Conservation (phyloP, 169 alveolate genomes). For the Plasmodium yoelii region DNA sequence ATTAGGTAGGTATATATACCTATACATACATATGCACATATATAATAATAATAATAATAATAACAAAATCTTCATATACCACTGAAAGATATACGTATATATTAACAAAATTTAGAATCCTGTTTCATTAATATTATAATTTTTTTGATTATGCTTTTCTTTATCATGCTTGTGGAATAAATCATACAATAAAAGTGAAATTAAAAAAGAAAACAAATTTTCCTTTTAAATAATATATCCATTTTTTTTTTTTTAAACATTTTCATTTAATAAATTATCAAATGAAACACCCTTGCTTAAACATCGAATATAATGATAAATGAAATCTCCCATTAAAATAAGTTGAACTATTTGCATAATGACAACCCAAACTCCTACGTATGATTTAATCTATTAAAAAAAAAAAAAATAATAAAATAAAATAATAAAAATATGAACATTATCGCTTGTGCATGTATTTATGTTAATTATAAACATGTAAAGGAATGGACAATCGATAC, state of each 20-base stretch:
- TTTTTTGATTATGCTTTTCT: too few species aligned
- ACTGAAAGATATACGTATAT: too few species aligned
- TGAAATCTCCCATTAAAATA: conserved; percentile 92
- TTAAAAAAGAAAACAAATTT: conserved; percentile 2
- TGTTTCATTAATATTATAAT: too few species aligned
- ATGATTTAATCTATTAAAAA: conserved; percentile 83
- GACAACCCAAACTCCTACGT: conserved; percentile 92
- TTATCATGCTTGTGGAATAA: too few species aligned
- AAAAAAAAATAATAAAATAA: conserved; percentile 22
- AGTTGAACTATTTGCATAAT: conserved; percentile 91
- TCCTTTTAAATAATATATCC: neutral
- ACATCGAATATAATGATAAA: conserved; percentile 91
- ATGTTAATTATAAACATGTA: neutral
- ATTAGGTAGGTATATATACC: neutral
- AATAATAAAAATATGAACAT: neutral
- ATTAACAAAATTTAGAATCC: too few species aligned
- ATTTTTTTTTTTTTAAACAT: conserved; percentile 80
- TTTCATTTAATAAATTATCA: conserved; percentile 87
- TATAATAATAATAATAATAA: conserved; percentile 1
- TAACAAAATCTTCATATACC: neutral
- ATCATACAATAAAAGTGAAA: neutral
- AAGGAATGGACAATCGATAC: neutral
- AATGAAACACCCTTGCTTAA: conserved; percentile 90
- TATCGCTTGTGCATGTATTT: neutral
- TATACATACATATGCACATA: too few species aligned